A percentile compares a stretch with the other conserved stretches of the same genome.
These are phyloP conservation scores for Aspergillus coremiiformis DNA, from an alignment of 495 filamentous ascomycete species.

Conservation along the genomic window DNA sequence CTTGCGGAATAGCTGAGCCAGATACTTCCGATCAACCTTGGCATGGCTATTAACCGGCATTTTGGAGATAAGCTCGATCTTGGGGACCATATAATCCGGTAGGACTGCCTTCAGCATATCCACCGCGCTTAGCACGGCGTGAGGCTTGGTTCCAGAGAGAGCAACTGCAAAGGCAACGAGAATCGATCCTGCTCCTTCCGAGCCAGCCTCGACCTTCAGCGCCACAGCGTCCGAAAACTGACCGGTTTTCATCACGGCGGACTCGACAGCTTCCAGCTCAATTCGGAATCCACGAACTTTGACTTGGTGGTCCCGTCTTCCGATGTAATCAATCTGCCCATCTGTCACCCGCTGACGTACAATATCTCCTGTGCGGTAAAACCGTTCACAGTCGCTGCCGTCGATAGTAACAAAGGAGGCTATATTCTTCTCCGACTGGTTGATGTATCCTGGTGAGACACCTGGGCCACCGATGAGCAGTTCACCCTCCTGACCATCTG, in stretches of 20 bases:
- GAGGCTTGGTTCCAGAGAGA: not conserved
- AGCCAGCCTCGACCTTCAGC: not conserved
- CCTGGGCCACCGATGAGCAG: slow-evolving; percentile 39
- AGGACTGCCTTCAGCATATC: not conserved
- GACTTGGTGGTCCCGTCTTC: slow-evolving; percentile 26
- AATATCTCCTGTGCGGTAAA: slow-evolving; percentile 26
- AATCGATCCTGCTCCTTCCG: not conserved
- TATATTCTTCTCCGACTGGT: slow-evolving; percentile 26
- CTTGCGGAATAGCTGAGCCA: not conserved
- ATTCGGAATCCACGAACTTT: slow-evolving; percentile 40
- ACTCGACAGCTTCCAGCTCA: slow-evolving; percentile 37
- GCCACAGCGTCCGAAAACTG: not conserved
- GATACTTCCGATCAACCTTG: not conserved
- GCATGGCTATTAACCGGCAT: not conserved
- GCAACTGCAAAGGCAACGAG: not conserved
- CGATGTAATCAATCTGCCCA: slow-evolving; percentile 13
- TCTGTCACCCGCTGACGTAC: slow-evolving; percentile 6
- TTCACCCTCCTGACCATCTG: slow-evolving; percentile 41
- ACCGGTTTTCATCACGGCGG: not conserved
- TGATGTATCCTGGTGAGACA: slow-evolving; percentile 35
- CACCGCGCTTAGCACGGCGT: not conserved
- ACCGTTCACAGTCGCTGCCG: not conserved
- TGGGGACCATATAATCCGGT: not conserved
- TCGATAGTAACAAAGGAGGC: slow-evolving; percentile 27
- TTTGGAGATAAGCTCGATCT: not conserved